Evolutionary conservation across 208 protist genomes (phyloP).

Genomic region (Trichomonas gallinae): DNA sequence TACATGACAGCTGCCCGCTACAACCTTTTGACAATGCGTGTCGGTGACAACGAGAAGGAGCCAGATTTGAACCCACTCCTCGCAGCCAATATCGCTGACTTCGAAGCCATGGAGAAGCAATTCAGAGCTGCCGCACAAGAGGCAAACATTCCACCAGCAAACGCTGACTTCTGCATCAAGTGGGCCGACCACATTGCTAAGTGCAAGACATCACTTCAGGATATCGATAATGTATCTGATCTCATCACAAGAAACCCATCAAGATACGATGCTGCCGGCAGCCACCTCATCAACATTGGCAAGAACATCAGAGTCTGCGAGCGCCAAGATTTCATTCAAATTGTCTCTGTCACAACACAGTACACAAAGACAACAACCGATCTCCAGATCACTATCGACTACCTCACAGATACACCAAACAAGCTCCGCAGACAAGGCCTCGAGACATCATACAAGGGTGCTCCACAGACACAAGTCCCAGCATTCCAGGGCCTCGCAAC

Average conservation of each 20-base stretch:
- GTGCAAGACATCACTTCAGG: background rate
- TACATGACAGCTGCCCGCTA: background rate
- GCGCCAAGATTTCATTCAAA: background rate
- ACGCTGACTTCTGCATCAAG: background rate
- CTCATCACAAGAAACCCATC: background rate
- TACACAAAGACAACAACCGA: background rate
- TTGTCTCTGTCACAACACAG: background rate
- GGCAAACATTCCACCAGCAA: background rate
- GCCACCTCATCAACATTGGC: background rate
- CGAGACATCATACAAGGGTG: background rate
- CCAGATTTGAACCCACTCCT: background rate
- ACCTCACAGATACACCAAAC: background rate
- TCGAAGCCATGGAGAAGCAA: background rate
- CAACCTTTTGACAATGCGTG: background rate
- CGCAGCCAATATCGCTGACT: background rate
- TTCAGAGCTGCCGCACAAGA: background rate
- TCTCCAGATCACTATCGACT: background rate
- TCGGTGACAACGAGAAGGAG: background rate
- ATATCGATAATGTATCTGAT: background rate
- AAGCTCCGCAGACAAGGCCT: background rate
- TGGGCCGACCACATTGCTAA: background rate
- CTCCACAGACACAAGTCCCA: background rate
- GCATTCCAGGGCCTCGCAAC: background rate
- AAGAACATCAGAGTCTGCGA: background rate
- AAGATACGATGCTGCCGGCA: background rate